Conservation (phyloP, 2,329 filamentous ascomycete genomes). For the Talaromyces sp. region DNA sequence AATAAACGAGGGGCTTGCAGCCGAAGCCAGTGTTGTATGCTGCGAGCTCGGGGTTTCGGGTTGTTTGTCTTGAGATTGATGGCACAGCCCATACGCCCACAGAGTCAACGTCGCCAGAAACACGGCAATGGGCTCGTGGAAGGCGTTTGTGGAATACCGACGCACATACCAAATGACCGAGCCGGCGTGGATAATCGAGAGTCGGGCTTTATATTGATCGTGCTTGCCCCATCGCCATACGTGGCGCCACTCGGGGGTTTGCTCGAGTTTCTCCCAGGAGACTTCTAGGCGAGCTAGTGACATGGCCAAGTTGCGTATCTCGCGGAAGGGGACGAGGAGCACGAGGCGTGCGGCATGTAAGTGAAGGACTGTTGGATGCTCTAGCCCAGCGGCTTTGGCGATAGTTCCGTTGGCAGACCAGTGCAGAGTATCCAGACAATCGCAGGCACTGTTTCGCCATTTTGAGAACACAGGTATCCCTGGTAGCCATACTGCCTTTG, state of each 20-base stretch:
- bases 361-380: slow-evolving; percentile 52
- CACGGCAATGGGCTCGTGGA: slow-evolving; percentile 43
- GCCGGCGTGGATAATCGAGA: slow-evolving; percentile 52
- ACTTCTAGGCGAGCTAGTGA: slow-evolving; percentile 28
- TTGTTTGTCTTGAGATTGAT: slow-evolving; percentile 25
- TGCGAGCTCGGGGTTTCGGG: background rate
- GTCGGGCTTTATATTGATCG: slow-evolving; percentile 53
- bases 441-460: slow-evolving; percentile 39
- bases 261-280: slow-evolving; percentile 23
- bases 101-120: slow-evolving; percentile 44
- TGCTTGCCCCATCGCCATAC: slow-evolving; percentile 46
- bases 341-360: slow-evolving; percentile 52
- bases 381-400: slow-evolving; percentile 44
- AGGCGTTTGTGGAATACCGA: slow-evolving; percentile 43
- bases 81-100: slow-evolving; percentile 43
- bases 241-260: slow-evolving; percentile 32
- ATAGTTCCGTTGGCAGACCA: slow-evolving; percentile 53
- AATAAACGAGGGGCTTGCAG: slow-evolving; percentile 40
- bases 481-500: slow-evolving; percentile 43
- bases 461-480: slow-evolving; percentile 43
- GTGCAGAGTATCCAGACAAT: slow-evolving; percentile 51
- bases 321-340: slow-evolving; percentile 44
- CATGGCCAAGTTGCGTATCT: slow-evolving; percentile 41
- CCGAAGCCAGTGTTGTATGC: slow-evolving; percentile 10
- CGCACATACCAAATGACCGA: slow-evolving; percentile 49